Percentiles rank a stretch among this genome's conserved stretches.
Conservation (phyloP, 1,284 basidiomycete genomes). For the Sporisorium iseilematis-ciliati region DNA sequence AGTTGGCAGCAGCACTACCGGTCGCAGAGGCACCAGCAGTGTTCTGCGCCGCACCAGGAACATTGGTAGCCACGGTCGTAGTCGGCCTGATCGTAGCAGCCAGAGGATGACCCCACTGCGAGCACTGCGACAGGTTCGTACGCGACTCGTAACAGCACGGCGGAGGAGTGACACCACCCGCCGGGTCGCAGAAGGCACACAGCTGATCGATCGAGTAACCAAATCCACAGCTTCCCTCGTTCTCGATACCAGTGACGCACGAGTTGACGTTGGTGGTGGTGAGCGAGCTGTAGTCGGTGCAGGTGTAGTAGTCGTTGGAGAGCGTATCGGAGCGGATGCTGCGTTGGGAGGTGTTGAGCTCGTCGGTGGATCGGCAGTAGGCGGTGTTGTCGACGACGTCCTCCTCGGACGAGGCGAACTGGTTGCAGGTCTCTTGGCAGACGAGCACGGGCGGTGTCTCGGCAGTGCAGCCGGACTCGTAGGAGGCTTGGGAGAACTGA, state of each 20-base stretch:
- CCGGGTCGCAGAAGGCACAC: conserved; percentile 70
- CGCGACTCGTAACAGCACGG: conserved; percentile 60
- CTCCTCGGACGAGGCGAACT: conserved; percentile 53
- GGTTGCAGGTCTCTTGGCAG: conserved; percentile 64
- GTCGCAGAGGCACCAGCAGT: conserved; percentile 23
- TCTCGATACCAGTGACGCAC: conserved; percentile 70
- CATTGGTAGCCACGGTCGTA: conserved; percentile 47
- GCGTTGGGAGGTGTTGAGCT: conserved; percentile 53
- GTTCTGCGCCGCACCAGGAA: conserved; percentile 27
- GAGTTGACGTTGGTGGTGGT: conserved; percentile 69
- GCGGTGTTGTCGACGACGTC: conserved; percentile 59
- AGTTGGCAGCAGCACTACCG: background rate
- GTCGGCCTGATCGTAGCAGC: conserved; percentile 57
- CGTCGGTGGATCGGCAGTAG: conserved; percentile 56
- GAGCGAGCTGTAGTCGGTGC: conserved; percentile 71
- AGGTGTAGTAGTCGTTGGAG: conserved; percentile 69
- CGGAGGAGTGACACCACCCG: conserved; percentile 51
- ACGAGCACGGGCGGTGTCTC: conserved; percentile 56
- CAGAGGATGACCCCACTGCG: conserved; percentile 56
- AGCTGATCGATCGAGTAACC: conserved; percentile 69
- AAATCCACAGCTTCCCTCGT: conserved; percentile 72
- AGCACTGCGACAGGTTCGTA: conserved; percentile 56
- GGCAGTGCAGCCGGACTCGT: conserved; percentile 58
- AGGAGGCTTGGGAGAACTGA: conserved; percentile 60
- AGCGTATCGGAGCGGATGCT: conserved; percentile 66